Evolutionary conservation across 495 filamentous ascomycete species (phyloP).

Genomic region (Beverwykella pulmonaria): DNA sequence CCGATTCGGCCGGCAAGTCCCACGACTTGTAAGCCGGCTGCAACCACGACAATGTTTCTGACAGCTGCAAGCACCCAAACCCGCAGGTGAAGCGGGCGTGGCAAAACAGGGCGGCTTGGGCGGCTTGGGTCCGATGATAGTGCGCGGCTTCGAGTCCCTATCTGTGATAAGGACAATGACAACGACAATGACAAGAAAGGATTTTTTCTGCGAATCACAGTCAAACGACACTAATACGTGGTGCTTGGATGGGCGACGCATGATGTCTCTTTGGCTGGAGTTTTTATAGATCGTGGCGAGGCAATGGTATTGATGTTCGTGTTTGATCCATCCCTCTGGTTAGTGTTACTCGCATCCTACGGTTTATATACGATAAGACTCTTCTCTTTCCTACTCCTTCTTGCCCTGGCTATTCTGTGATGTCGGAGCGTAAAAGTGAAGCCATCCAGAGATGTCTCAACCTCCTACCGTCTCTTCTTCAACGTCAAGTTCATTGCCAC

Average conservation of each 20-base stretch:
- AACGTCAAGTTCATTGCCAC: too few species aligned
- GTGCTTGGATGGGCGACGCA: slow-evolving; percentile 5
- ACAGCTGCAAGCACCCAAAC: slow-evolving; percentile 23
- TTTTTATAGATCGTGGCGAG: slow-evolving; percentile 20
- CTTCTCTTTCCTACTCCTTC: background rate
- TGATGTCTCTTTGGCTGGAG: slow-evolving; percentile 9
- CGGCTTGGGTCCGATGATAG: slow-evolving; percentile 25
- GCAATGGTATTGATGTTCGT: slow-evolving; percentile 16
- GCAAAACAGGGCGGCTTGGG: slow-evolving; percentile 22
- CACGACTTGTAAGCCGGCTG: slow-evolving; percentile 18
- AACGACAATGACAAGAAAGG: slow-evolving; percentile 14
- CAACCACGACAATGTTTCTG: slow-evolving; percentile 19
- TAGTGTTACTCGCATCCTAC: slow-evolving; percentile 5
- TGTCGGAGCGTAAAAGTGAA: background rate
- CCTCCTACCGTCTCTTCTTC: too few species aligned
- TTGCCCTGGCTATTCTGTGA: background rate
- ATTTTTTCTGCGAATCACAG: slow-evolving; percentile 14
- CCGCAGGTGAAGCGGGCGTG: slow-evolving; percentile 7
- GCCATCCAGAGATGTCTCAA: background rate
- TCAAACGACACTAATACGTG: slow-evolving; percentile 13
- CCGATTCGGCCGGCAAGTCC: slow-evolving; percentile 68
- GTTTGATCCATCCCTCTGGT: slow-evolving; percentile 13
- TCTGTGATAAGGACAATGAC: slow-evolving; percentile 21
- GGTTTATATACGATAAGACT: slow-evolving; percentile 10
- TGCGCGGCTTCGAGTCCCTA: slow-evolving; percentile 16